phyloP scores from a whole-genome alignment of 2,329 filamentous ascomycete species.

The Aspergillus ruber region DNA sequence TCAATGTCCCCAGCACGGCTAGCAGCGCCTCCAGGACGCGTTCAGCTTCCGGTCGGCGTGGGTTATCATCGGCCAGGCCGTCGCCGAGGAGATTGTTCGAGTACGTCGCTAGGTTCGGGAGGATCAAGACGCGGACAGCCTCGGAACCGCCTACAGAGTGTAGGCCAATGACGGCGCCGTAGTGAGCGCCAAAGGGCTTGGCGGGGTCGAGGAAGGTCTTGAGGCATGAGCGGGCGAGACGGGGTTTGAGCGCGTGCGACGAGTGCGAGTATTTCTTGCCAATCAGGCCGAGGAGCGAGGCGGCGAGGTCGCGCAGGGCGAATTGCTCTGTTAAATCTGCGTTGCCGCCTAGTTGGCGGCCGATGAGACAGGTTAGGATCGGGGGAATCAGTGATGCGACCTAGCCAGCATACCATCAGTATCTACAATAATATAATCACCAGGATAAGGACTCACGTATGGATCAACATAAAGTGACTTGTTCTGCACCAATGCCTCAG shows the following conservation, averaged over 20 bases:
- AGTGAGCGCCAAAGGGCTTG: slow-evolving; percentile 76
- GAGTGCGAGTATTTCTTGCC: slow-evolving; percentile 73
- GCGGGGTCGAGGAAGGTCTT: slow-evolving; percentile 86
- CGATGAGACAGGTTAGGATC: slow-evolving; percentile 84
- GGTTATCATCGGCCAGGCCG: slow-evolving; percentile 43
- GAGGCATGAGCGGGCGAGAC: slow-evolving; percentile 85
- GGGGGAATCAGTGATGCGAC: slow-evolving; percentile 69
- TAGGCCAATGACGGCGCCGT: slow-evolving; percentile 78
- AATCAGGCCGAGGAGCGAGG: slow-evolving; percentile 72
- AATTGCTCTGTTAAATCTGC: slow-evolving; percentile 58
- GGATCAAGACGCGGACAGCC: slow-evolving; percentile 56
- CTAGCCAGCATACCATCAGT: slow-evolving; percentile 23
- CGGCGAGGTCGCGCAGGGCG: slow-evolving; percentile 74
- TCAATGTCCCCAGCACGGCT: slow-evolving; percentile 49
- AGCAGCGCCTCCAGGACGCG: slow-evolving; percentile 55
- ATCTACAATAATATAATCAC: too few species aligned
- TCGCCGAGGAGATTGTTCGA: slow-evolving; percentile 55
- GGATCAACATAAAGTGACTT: slow-evolving; percentile 68
- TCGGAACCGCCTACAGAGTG: slow-evolving; percentile 67
- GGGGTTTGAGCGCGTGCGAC: slow-evolving; percentile 75
- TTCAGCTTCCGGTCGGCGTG: slow-evolving; percentile 53
- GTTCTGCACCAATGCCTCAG: slow-evolving; percentile 77
- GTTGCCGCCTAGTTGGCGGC: slow-evolving; percentile 65
- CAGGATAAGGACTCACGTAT: too few species aligned
- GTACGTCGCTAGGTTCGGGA: slow-evolving; percentile 62